Percentiles rank a stretch among this genome's conserved stretches.
Conservation (phyloP, 2,329 filamentous ascomycete genomes). For the Calonectria pteridis region DNA sequence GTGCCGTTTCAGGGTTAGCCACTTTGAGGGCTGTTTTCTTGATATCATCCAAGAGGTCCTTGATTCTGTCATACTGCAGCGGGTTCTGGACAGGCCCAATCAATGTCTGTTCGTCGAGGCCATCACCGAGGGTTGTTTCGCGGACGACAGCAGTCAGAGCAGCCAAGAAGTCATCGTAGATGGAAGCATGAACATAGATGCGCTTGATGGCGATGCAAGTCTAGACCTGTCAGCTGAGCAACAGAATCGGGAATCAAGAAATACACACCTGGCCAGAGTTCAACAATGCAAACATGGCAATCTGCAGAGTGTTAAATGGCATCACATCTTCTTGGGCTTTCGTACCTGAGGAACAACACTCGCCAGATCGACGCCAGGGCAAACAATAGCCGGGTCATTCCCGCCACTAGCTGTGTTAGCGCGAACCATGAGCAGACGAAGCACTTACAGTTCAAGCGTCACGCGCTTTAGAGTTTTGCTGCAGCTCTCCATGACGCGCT, state of each 20-base stretch:
- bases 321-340: not conserved
- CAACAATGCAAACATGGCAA: slow-evolving; percentile 42
- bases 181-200: slow-evolving; percentile 65
- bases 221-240: not conserved
- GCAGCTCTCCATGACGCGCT: slow-evolving; percentile 65
- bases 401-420: not conserved
- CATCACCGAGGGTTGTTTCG: not conserved
- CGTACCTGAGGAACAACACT: not conserved
- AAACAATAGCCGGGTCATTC: not conserved
- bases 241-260: not conserved
- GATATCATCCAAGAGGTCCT: not conserved
- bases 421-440: no score
- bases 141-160: not conserved
- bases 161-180: slow-evolving; percentile 54
- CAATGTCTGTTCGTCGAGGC: not conserved
- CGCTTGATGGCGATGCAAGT: slow-evolving; percentile 60
- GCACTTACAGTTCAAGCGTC: not conserved
- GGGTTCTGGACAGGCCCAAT: slow-evolving; percentile 71
- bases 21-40: not conserved
- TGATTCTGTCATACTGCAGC: slow-evolving; percentile 61
- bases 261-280: slow-evolving; percentile 47
- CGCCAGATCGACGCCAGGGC: not conserved
- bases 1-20: not conserved
- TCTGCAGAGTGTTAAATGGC: not conserved
- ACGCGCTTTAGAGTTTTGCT: slow-evolving; percentile 1